Percentiles rank a stretch among this genome's conserved stretches.
Evolutionary conservation across 345 rosid species (phyloP).

Genomic region (Cardiospermum halicacabum): DNA sequence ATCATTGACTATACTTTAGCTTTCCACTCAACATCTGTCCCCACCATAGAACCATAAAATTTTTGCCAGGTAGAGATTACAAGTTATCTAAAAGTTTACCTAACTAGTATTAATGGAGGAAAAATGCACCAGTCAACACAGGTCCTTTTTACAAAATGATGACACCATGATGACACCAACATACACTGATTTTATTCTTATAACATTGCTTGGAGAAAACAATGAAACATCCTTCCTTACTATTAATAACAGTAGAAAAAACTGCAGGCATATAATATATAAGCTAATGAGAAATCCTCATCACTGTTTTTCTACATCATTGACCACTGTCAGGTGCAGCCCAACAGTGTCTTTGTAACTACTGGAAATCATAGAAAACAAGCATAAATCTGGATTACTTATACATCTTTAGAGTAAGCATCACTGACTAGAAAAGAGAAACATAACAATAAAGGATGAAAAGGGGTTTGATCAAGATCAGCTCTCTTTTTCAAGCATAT

Average conservation of each 20-base stretch:
- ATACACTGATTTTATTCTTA: too few species aligned
- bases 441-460: conserved; percentile 1
- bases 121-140: background rate
- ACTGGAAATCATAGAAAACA: background rate
- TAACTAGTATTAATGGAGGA: too few species aligned
- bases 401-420: conserved; percentile 8
- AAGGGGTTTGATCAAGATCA: conserved; percentile 16
- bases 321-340: background rate
- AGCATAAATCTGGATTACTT: conserved; percentile 5
- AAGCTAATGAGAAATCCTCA: background rate
- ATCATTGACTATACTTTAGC: background rate
- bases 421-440: background rate
- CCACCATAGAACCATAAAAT: background rate
- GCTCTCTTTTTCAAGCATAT: conserved; percentile 18
- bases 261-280: background rate
- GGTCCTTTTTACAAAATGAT: background rate
- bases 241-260: background rate
- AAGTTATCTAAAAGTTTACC: background rate
- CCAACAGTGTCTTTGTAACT: background rate
- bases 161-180: too few species aligned
- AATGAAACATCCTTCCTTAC: too few species aligned
- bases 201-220: too few species aligned
- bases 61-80: background rate
- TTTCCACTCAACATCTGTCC: background rate
- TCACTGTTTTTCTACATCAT: background rate